These are phyloP conservation scores for Diaporthe vaccinii DNA, from an alignment of 2,329 filamentous ascomycete species.

Conservation along the genomic window DNA sequence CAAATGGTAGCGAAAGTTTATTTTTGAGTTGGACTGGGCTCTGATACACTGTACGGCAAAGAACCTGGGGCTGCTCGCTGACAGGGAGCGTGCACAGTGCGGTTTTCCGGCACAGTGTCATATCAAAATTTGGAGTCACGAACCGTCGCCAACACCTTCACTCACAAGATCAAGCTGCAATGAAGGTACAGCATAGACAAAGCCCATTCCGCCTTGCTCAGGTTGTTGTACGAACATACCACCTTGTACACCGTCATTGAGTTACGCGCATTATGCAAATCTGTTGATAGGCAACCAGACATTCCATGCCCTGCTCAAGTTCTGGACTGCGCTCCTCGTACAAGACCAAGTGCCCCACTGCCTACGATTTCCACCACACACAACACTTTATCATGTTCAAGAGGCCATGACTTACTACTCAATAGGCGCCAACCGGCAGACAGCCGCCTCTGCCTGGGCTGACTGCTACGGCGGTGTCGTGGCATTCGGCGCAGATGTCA, in stretches of 20 bases:
- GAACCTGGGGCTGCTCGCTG: not conserved
- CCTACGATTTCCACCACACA: not conserved
- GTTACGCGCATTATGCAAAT: not conserved
- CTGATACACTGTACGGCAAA: slow-evolving; percentile 9
- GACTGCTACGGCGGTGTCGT: slow-evolving; percentile 74
- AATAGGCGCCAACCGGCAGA: slow-evolving; percentile 90
- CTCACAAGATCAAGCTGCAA: slow-evolving; percentile 6
- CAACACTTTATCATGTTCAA: slow-evolving; percentile 27
- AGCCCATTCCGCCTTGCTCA: not conserved
- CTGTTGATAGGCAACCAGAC: not conserved
- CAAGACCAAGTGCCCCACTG: slow-evolving; percentile 19
- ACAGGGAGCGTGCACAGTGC: slow-evolving; percentile 34
- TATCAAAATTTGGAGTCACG: slow-evolving; percentile 35
- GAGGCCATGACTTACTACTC: slow-evolving; percentile 69
- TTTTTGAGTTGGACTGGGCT: slow-evolving; percentile 13
- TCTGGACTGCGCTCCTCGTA: not conserved
- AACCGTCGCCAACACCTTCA: slow-evolving; percentile 24
- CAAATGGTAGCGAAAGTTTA: slow-evolving; percentile 37
- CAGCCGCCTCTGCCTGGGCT: slow-evolving; percentile 88
- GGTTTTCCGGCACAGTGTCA: slow-evolving; percentile 28
- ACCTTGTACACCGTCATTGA: too few species aligned
- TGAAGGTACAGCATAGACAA: not conserved
- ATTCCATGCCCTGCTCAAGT: not conserved
- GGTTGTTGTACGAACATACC: too few species aligned
- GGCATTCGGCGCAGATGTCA: slow-evolving; percentile 90